phyloP scores from a whole-genome alignment of 2,329 filamentous ascomycete genomes.

The Ophiocordyceps sinensis region DNA sequence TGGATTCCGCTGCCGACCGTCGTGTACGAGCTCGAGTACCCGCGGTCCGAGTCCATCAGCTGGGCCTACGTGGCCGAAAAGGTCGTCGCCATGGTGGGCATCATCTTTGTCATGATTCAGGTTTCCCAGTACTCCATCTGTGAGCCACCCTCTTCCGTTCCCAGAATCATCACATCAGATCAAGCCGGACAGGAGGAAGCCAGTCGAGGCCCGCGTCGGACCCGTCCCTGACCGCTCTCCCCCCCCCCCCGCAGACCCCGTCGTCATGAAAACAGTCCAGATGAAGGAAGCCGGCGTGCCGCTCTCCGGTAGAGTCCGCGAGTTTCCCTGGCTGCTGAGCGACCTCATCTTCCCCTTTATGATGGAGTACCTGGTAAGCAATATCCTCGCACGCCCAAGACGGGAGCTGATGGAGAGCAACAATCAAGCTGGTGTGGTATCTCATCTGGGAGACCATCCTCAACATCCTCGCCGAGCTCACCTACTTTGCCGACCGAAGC shows the following conservation, averaged over 20 bases:
- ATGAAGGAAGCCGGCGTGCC: constrained; percentile 55
- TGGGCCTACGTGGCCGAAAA: constrained; percentile 68
- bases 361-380: constrained; percentile 51
- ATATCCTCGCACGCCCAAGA: background rate
- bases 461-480: constrained; percentile 64
- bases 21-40: constrained; percentile 69
- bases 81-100: constrained; percentile 51
- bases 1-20: constrained; percentile 64
- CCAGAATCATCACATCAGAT: background rate
- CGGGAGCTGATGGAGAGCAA: background rate
- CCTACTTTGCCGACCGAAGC: constrained; percentile 60
- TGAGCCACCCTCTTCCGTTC: constrained; percentile 6
- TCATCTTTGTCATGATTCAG: constrained; percentile 67
- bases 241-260: constrained; percentile 34
- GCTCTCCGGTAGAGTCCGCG: constrained; percentile 42
- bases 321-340: constrained; percentile 61
- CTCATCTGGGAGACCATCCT: constrained; percentile 66
- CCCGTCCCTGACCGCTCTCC: constrained; percentile 2
- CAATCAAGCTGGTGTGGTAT: constrained; percentile 51
- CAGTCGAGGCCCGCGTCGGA: no score
- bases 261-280: constrained; percentile 49
- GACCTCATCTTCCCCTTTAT: constrained; percentile 68
- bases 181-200: no score
- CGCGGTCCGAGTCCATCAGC: constrained; percentile 50
- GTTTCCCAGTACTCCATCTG: constrained; percentile 63